Evolutionary conservation across 1,284 basidiomycete species (phyloP).

Genomic region (Microbotryomycetes sp.): DNA sequence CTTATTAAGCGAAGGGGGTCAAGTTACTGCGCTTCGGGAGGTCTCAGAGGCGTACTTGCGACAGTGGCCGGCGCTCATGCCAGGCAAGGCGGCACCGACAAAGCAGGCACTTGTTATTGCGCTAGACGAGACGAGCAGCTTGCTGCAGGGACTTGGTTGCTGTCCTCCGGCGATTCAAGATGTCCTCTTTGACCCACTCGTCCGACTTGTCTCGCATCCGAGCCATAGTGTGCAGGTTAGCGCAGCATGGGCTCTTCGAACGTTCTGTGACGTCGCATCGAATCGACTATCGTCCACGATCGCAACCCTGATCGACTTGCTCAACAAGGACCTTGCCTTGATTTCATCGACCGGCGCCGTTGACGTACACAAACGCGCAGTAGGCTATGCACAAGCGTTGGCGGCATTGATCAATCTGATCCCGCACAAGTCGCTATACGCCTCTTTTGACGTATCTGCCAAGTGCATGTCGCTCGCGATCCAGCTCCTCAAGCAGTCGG

Average conservation of each 20-base stretch:
- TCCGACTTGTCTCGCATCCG: constrained; percentile 78
- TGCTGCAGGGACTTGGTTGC: constrained; percentile 84
- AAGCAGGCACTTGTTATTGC: constrained; percentile 67
- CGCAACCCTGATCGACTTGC: constrained; percentile 61
- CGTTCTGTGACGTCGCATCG: constrained; percentile 84
- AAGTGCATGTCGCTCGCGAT: constrained; percentile 88
- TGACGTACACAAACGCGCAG: constrained; percentile 62
- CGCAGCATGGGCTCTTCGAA: constrained; percentile 77
- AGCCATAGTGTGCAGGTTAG: constrained; percentile 77
- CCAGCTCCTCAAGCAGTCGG: constrained; percentile 78
- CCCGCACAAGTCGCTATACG: constrained; percentile 80
- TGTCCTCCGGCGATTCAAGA: constrained; percentile 85
- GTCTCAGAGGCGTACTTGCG: constrained; percentile 72
- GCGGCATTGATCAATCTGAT: constrained; percentile 80
- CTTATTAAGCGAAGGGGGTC: constrained; percentile 85
- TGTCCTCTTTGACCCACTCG: constrained; percentile 73
- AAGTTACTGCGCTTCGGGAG: constrained; percentile 84
- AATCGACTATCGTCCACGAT: constrained; percentile 72
- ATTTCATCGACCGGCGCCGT: constrained; percentile 58
- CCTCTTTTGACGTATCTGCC: constrained; percentile 85
- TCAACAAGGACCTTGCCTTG: constrained; percentile 66
- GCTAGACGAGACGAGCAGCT: constrained; percentile 72
- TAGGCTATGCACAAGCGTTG: constrained; percentile 84
- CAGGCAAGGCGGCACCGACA: constrained; percentile 65
- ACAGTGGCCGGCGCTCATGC: constrained; percentile 87